Conservation (phyloP, 768 basidiomycete genomes). For the Chalciporus chontae region DNA sequence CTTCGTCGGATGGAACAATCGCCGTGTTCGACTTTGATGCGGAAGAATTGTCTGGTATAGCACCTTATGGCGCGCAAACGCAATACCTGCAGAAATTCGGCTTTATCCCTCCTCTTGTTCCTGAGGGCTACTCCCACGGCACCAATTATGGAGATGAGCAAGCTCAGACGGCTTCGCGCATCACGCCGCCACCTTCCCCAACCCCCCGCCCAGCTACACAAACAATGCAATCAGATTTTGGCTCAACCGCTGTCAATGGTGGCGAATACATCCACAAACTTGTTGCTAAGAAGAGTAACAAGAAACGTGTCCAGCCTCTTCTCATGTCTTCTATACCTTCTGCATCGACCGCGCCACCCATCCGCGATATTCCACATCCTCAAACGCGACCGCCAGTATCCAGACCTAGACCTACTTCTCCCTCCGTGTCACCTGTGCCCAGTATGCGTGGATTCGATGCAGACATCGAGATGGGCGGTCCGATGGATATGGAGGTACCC, state of each 20-base stretch:
- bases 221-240: conserved; percentile 41
- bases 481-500: conserved; percentile 52
- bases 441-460: conserved; percentile 48
- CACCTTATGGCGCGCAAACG: conserved; percentile 67
- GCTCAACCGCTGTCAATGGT: conserved; percentile 33
- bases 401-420: conserved; percentile 23
- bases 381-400: conserved; percentile 22
- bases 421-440: conserved; percentile 44
- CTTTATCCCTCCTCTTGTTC: conserved; percentile 63
- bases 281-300: conserved; percentile 68
- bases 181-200: conserved; percentile 52
- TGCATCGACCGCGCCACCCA: conserved; percentile 18
- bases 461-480: conserved; percentile 39
- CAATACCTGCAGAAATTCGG: conserved; percentile 82
- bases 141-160: conserved; percentile 16
- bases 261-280: conserved; percentile 69
- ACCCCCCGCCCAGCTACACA: conserved; percentile 29
- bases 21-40: conserved; percentile 82
- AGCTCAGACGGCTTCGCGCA: conserved; percentile 27
- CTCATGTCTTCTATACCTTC: conserved; percentile 39
- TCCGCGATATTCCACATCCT: conserved; percentile 10
- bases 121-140: conserved; percentile 67
- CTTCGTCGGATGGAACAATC: conserved; percentile 93
- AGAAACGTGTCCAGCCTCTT: conserved; percentile 60
- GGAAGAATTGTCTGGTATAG: conserved; percentile 78